phyloP scores from a whole-genome alignment of 371 early-diverging fungal species.

The Synchytrium microbalum region DNA sequence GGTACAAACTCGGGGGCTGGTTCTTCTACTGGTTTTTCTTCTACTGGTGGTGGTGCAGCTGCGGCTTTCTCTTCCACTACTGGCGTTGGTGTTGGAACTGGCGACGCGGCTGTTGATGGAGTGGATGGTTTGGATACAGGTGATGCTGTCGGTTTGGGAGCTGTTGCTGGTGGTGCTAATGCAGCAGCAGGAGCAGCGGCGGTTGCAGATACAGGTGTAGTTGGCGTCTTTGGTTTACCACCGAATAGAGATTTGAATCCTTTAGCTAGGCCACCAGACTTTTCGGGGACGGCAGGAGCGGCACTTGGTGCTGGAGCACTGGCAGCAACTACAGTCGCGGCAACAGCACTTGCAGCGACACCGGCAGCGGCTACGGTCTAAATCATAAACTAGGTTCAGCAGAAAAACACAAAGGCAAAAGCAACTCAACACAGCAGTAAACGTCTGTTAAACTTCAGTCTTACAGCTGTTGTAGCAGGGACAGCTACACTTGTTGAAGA shows the following conservation, averaged over 20 bases:
- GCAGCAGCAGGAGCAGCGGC: not conserved
- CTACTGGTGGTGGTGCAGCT: not conserved
- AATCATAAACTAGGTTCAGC: too few species aligned
- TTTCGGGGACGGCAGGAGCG: too few species aligned
- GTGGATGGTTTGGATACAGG: not conserved
- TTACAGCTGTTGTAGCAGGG: too few species aligned
- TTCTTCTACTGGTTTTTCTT: not conserved
- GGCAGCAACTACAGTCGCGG: slow-evolving; percentile 8
- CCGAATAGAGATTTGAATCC: too few species aligned
- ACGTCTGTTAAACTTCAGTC: too few species aligned
- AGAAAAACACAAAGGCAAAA: too few species aligned
- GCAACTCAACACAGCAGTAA: too few species aligned
- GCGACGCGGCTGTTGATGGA: slow-evolving; percentile 2
- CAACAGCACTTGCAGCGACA: too few species aligned
- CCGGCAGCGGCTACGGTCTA: too few species aligned
- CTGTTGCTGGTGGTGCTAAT: not conserved
- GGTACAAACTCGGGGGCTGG: slow-evolving; percentile 1
- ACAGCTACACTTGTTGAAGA: too few species aligned
- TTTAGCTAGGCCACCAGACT: too few species aligned
- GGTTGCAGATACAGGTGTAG: slow-evolving; percentile 5
- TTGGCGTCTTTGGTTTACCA: too few species aligned
- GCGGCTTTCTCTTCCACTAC: not conserved
- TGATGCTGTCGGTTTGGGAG: not conserved
- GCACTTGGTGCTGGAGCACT: slow-evolving; percentile 4
- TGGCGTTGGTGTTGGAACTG: not conserved